These are phyloP conservation scores for Amphibolis antarctica DNA, from an alignment of 106 monocot genomes.

Conservation along the genomic window DNA sequence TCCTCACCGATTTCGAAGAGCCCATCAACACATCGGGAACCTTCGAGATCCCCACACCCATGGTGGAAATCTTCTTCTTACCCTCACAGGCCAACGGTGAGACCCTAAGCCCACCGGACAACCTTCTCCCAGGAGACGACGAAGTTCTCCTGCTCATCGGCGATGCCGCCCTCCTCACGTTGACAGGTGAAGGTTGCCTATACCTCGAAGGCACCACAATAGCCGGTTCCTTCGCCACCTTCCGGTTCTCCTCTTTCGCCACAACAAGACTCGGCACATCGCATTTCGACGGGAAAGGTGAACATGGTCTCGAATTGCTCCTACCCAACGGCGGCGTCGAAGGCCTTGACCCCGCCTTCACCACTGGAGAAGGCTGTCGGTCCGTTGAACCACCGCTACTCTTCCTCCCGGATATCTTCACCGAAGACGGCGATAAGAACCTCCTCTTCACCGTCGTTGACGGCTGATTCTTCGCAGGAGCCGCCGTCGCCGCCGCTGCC, in stretches of 20 bases:
- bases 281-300: constrained; percentile 82
- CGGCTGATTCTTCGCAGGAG: not conserved
- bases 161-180: constrained; percentile 25
- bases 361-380: constrained; percentile 6
- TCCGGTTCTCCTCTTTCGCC: constrained; percentile 82
- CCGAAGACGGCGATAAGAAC: constrained; percentile 48
- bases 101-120: constrained; percentile 49
- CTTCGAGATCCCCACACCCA: constrained; percentile 46
- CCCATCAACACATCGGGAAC: constrained; percentile 30
- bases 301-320: constrained; percentile 34
- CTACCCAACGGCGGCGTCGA: constrained; percentile 22
- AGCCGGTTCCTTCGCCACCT: constrained; percentile 56
- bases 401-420: constrained; percentile 19
- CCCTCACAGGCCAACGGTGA: constrained; percentile 24
- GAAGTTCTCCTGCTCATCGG: constrained; percentile 42
- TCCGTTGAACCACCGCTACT: not conserved
- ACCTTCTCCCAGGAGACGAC: constrained; percentile 57
- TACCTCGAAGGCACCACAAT: constrained; percentile 94
- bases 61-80: constrained; percentile 48
- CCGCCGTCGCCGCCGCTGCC: not conserved
- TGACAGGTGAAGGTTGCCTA: constrained; percentile 63
- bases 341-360: constrained; percentile 9
- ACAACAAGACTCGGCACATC: constrained; percentile 72
- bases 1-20: constrained; percentile 32
- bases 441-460: constrained; percentile 24